Evolutionary conservation across 1,139 yeast genomes (phyloP), one percentile per base, ranked within the genome.

Genomic region (Maudiozyma humilis): DNA sequence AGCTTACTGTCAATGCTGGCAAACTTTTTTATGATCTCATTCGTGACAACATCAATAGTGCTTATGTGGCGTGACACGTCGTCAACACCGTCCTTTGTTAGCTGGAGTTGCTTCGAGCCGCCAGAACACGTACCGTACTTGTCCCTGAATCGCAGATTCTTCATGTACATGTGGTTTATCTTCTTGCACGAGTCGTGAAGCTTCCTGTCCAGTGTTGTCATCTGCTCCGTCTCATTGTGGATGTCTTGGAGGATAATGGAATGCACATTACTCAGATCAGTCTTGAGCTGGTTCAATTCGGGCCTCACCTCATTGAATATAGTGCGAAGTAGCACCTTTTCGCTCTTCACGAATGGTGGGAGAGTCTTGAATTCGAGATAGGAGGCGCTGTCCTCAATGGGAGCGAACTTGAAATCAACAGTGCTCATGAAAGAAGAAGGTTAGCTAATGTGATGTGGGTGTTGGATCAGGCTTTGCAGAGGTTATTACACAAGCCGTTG

Each of bases 181-280:
- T 46, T 55, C 42, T 46, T 50, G 6, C 49, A 39, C 6, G 64
- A 56, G 12, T 44, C 44, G 32, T 50, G 55, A 30, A 60, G 35
- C 36, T 55, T 55, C 12, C 35, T 27, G 34, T 58, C 59, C 12
- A 59, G 49, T 20, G 46, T 39, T 17, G 48, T 51, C 35, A 51
- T 54, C 46, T 60, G 65, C 20, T 42, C 46, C 27, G 45, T 38
- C 40, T 60, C 65, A 10, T 47, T 38, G 6, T 45, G 40, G 2
- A 59, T 47, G 40, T 60, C 65, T 13, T 44, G 47, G n/a, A 42
- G 39, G 7, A 60, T 47, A 14, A 47, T 44, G 12, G 44, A 43
- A 44, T 55, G 51, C 18, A 60, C 47, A 5, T 43, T 36, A 2
- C 20, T 29, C 8, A 59, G 41, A 41, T 58, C 64, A 2, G 43